Evolutionary conservation across 2,329 filamentous ascomycete species (phyloP), one percentile per base, ranked within the genome.

Genomic region (Monosporascus sp.): DNA sequence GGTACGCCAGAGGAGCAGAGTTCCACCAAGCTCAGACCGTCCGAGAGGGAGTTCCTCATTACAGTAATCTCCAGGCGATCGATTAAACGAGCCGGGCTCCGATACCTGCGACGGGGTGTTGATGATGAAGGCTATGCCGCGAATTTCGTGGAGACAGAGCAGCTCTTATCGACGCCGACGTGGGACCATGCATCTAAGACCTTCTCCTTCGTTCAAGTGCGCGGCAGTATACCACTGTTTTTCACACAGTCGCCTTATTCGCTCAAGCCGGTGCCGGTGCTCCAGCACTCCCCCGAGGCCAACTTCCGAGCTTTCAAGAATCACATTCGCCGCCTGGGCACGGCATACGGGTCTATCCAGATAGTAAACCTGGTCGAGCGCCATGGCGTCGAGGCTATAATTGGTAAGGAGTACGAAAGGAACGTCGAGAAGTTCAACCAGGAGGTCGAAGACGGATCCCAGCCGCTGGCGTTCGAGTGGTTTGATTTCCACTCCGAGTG

Each of bases 401-500:
- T 97, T 48, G 94, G 92, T 3, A 80, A 87, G 50, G 79, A 86
- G 37, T 99, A 90, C 65, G 82, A 95, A 64, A 78, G 81, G 49
- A 84, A 85, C 54, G 79, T 89, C 1, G 74, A 82, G 48, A 71
- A 75, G 24, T 74, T 93, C 50, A 96, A 94, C 58, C 77, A 86
- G 7, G 76, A 81, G 43, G 75, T 77, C 5, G 67, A 77, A 20
- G 76, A 82, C 22, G 67, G 59, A 17, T 60, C 58, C 2, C 63
- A 69, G 7, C 68, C 75, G 9, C 72, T 94, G 14, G 79, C 77
- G 0, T 95, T 96, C 64, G 90, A 96, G 66, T 99, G 94, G 94
- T 99, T 97, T 63, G 94, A 99, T 66, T 99, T 99, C 64, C 94
- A 97, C 68, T 80, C 85, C 18, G 89, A 89, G 27, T 97, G 94